Evolutionary conservation across 768 basidiomycete genomes (phyloP), one percentile per base, ranked within the genome.

Genomic region (Termitomyces sp.): DNA sequence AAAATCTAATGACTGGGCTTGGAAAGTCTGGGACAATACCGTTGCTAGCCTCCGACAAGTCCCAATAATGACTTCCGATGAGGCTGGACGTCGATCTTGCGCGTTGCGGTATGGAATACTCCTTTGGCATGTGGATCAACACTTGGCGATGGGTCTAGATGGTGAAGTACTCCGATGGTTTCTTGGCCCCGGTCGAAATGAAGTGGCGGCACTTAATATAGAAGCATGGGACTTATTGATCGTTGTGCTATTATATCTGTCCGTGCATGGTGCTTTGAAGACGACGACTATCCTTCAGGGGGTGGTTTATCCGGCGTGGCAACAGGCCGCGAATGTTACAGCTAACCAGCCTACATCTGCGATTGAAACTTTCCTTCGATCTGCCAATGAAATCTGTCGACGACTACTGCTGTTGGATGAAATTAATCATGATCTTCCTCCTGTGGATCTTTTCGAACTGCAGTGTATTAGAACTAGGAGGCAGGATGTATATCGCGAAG

Each of bases 1-100:
- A 46, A 83, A 82, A 16, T 82, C 89, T 0, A 66, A 71, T 14
- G 82, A 90, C 64, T 92, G 91, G 89, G 89, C 82, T 2, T 88
- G 84, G 84, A 88, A 86, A 64, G 87, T 88, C 20, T 93, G 91
- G 91, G 89, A 92, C 68, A 92, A 89, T 65, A 84, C 87, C 1
- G 78, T 93, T 47, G 83, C 88, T 6, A 87, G 86, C 54, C 75
- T 93, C 47, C 87, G 86, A 46, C 87, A 88, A 68, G 77, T 89
- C 47, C 83, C 86, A 6, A 70, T 72, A 47, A 81, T 88, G 76
- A 78, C 78, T 16, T 64, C 75, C 4, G 84, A 86, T 57, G 58
- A 68, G 7, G 68, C 71, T 55, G 77, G 72, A 28, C 81, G 82
- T 26, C 75, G 78, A 52, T 72, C 74, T 38, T 83, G 82, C 61